Evolutionary conservation across 495 filamentous ascomycete genomes (phyloP), one percentile per base, ranked within the genome.

Genomic region (Platismatia glauca): DNA sequence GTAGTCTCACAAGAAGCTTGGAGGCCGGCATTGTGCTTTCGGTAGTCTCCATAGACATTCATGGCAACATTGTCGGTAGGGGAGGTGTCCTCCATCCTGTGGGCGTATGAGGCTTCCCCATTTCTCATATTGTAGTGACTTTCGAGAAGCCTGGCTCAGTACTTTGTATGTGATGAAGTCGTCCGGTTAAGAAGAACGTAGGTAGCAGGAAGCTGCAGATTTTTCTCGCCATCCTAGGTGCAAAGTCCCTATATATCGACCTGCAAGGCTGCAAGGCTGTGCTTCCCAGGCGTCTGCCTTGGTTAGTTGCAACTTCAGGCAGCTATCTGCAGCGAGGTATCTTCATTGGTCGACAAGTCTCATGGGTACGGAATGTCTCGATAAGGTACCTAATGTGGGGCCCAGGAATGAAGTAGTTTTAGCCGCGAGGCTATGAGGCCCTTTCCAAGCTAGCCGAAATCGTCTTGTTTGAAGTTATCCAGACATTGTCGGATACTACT

Each of bases 1-100:
- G 60, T 48, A 9, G 63, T 56, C 27, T 58, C 48, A 35, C 56
- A 60, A 34, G 44, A 58, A 0, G 34, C 24, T 27, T 60, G 64
- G 46, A 38, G 27, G 37, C 24, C 48, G 34, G 39, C 34, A 35
- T 35, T 58, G 22, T 63, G 61, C 33, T 59, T 59, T 33, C 57
- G 56, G 34, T 58, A 66, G 29, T 60, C 60, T 8, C 59, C 34
- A 41, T 58, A 66, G 35, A 55, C 64, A 7, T 60, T 64, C 13
- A 39, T 34, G 15, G 35, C 33, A 55, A 57, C 62, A 31, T 55
- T 57, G 15, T 46, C 43, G 52, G 43, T 39, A 34, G 52, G 38
- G 22, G 57, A 44, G 27, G 13, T 24, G 4, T 46, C 52, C 39
- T 46, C 60, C 50, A 57, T 57, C 13, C 22, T 62, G 11, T 60